Evolutionary conservation across 805 yeast genomes (phyloP), one percentile per base, ranked within the genome.

Genomic region (Brettanomyces nanus): DNA sequence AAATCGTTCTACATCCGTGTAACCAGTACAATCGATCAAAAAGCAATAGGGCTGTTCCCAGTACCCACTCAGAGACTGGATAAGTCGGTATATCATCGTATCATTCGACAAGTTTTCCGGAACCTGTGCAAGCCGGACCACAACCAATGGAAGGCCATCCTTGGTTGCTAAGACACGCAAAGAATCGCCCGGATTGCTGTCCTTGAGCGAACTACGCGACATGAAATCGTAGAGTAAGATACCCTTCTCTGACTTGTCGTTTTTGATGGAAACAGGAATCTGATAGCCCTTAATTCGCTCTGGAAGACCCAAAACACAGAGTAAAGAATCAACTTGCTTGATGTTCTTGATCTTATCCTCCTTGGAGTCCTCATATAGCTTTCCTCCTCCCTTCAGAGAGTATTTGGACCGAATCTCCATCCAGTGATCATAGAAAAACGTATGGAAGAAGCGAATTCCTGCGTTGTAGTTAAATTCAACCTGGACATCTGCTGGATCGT

Each of bases 131-230:
- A 68, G 65, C 31, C 74, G 71, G 19, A 81, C 47, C 3, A 80
- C 75, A 20, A 83, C 61, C 17, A 78, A 68, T 1, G 92, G 94
- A 0, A 75, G 59, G 11, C 95, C 95, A 51, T 84, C 94, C 28
- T 71, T 65, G 27, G 81, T 75, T 13, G 81, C 73, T 1, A 83
- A 75, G 44, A 76, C 85, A 36, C 73, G 76, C 9, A 83, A 67
- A 27, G 79, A 61, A 0, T 62, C 50, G 5, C 67, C 54, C n/a
- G 53, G 44, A 4, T 70, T 72, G 9, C 69, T 58, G 42, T 78
- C 77, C 42, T 71, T 69, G 33, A 73, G 62, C 0, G 85, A 65
- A 58, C 77, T 71, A 39, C 75, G 77, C 19, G 76, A 71, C 85
- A 86, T 79, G 46, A 83, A 83, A 40, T 85, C 94, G 48, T 74